These are phyloP conservation scores for Chaetomium fimeti DNA, from an alignment of 495 filamentous ascomycete genomes.

Conservation along the genomic window DNA sequence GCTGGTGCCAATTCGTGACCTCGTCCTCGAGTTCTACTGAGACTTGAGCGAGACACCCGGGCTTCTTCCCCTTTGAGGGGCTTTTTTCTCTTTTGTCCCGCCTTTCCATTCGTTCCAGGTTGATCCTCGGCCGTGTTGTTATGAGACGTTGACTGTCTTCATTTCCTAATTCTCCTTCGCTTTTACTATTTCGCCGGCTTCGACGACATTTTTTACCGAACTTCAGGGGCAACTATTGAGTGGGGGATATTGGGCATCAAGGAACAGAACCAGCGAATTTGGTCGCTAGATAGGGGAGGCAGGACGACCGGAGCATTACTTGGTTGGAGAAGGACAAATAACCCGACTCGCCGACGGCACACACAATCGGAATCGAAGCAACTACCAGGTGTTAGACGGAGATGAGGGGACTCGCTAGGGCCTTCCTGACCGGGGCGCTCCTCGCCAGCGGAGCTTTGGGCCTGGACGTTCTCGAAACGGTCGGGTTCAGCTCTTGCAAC, in stretches of 20 bases:
- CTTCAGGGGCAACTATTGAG: not conserved
- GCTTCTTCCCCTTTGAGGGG: constrained; percentile 22
- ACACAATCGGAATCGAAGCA: not conserved
- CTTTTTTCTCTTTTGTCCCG: constrained; percentile 31
- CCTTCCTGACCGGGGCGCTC: constrained; percentile 38
- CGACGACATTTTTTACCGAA: constrained; percentile 25
- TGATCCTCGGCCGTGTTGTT: constrained; percentile 49
- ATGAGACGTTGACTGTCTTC: constrained; percentile 32
- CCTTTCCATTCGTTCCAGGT: constrained; percentile 51
- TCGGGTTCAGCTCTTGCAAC: constrained; percentile 75
- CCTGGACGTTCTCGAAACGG: constrained; percentile 73
- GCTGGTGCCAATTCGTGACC: constrained; percentile 19
- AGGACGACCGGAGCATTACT: not conserved
- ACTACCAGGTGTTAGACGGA: not conserved
- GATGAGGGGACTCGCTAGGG: constrained; percentile 28
- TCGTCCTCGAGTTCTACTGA: constrained; percentile 1
- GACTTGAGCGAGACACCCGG: constrained; percentile 16
- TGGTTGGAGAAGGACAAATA: not conserved
- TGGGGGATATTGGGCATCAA: not conserved
- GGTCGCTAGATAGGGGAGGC: not conserved
- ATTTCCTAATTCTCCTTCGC: constrained; percentile 17
- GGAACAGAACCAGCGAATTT: not conserved
- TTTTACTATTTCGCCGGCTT: constrained; percentile 31
- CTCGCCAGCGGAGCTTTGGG: constrained; percentile 48
- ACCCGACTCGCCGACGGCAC: not conserved